Evolutionary conservation across 2,329 filamentous ascomycete species (phyloP).

Genomic region (Monosporascus sp.): DNA sequence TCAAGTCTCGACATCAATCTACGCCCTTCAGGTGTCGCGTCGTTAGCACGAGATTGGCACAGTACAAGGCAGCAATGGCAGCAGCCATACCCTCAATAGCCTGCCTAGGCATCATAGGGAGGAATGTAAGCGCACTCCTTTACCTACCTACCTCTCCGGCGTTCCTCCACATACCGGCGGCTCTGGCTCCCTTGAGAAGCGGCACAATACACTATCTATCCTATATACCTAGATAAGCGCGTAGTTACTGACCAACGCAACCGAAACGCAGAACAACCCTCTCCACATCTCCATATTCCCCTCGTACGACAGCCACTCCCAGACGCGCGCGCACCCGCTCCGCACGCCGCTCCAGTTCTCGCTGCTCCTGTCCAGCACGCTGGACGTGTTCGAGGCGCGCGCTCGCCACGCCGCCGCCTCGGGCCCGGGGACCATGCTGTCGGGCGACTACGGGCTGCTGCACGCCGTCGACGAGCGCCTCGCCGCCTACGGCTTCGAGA

Average conservation of each 20-base stretch:
- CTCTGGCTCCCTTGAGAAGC: background rate
- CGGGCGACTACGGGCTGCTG: constrained; percentile 84
- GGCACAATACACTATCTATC: background rate
- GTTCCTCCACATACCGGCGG: background rate
- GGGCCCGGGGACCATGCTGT: constrained; percentile 40
- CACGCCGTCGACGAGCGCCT: constrained; percentile 92
- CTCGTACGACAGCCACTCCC: constrained; percentile 55
- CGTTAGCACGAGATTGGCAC: background rate
- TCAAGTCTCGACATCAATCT: too few relatives aligned
- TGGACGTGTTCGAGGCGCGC: constrained; percentile 90
- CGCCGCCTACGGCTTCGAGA: constrained; percentile 92
- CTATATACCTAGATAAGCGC: background rate
- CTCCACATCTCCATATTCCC: constrained; percentile 90
- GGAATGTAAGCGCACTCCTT: constrained; percentile 59
- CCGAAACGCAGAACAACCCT: constrained; percentile 74
- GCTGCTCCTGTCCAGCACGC: constrained; percentile 81
- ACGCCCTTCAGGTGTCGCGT: too few relatives aligned
- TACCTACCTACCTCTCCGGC: background rate
- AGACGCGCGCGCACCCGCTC: constrained; percentile 45
- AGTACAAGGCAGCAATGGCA: constrained; percentile 38
- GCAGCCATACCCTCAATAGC: constrained; percentile 73
- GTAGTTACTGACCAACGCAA: constrained; percentile 3
- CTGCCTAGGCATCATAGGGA: constrained; percentile 89
- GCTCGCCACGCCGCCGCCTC: constrained; percentile 59
- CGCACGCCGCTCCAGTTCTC: constrained; percentile 83